Percentiles rank a stretch among this genome's conserved stretches.
phyloP scores from a whole-genome alignment of 768 basidiomycete species.

The Leccinum disarticulatum region DNA sequence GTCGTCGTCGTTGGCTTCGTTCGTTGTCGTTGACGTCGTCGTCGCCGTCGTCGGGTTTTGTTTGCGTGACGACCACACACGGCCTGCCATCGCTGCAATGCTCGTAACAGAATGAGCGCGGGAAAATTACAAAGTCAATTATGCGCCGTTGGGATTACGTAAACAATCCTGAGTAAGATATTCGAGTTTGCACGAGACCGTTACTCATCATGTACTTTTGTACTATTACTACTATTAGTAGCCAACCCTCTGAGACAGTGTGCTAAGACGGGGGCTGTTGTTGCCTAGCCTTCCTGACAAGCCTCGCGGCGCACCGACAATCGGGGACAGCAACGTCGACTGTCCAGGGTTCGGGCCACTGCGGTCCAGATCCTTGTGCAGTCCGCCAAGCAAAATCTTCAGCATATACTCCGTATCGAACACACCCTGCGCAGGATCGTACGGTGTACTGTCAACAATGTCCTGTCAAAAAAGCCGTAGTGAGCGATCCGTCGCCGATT shows the following conservation, averaged over 20 bases:
- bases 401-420: conserved; percentile 37
- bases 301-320: neutral
- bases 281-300: conserved; percentile 6
- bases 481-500: neutral
- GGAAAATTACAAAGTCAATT: conserved; percentile 8
- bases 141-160: neutral
- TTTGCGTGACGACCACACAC: conserved; percentile 19
- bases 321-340: neutral
- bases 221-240: conserved; percentile 9
- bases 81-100: conserved; percentile 22
- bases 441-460: conserved; percentile 48
- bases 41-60: conserved; percentile 13
- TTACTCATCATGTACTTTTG: neutral
- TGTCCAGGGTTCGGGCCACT: conserved; percentile 6
- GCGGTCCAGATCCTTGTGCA: conserved; percentile 21
- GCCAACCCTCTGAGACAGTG: conserved; percentile 11
- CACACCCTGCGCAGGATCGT: conserved; percentile 27
- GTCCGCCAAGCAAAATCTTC: conserved; percentile 33
- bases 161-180: neutral
- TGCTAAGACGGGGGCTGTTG: conserved; percentile 14
- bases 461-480: conserved; percentile 29
- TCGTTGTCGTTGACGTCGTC: conserved; percentile 2
- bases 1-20: conserved; percentile 20
- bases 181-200: no score
- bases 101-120: conserved; percentile 22